Base-by-base conservation (phyloP, 1,139 yeast species). In the Suzukiozyma palmioleophila region DNA sequence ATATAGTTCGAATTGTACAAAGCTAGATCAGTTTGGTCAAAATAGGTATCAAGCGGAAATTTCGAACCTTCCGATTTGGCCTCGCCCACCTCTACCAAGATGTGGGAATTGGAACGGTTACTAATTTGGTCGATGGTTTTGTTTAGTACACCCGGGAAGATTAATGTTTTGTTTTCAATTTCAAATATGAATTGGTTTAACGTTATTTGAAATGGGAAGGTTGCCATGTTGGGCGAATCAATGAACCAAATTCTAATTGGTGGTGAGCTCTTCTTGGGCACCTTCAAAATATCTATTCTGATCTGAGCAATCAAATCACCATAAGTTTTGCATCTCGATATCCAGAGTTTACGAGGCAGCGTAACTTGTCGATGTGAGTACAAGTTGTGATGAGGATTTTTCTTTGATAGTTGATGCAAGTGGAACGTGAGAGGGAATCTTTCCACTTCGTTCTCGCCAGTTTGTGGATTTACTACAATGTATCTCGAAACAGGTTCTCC, bases 341-440 rank as follows among this genome's bases (percentile, higher is more conserved):
- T 37, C 3, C 51, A 43, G 14, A 60, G 42, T n/a, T 49, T 49
- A n/a, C 43, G 39, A 2, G 53, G 50, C 13, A 41, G 36, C 15
- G 44, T 43, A 25, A 43, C 40, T 15, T 39, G 41, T 14, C 43
- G 50, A 11, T 35, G 36, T 8, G 37, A 26, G 32, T 28, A 21
- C 3, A 29, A 26, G 12, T 32, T 39, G 11, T 36, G 27, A 22
- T 30, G 29, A 16, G 39, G 43, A 30, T 35, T 41, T 35, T 43
- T 51, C 36, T 60, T 62, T 1, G 69, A 60, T 33, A 82, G 53
- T 35, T 73, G 67, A 50, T 81, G 88, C 3, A 82, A 57, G 13
- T 64, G 53, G 43, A 81, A 77, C 14, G 59, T 54, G 1, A 81
- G 74, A 24, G 80, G 81, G 41, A 64, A 64, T 38, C 73, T 64